These are phyloP conservation scores for Venturiaceae sp. DNA, from an alignment of 2,329 filamentous ascomycete genomes.

Conservation along the genomic window DNA sequence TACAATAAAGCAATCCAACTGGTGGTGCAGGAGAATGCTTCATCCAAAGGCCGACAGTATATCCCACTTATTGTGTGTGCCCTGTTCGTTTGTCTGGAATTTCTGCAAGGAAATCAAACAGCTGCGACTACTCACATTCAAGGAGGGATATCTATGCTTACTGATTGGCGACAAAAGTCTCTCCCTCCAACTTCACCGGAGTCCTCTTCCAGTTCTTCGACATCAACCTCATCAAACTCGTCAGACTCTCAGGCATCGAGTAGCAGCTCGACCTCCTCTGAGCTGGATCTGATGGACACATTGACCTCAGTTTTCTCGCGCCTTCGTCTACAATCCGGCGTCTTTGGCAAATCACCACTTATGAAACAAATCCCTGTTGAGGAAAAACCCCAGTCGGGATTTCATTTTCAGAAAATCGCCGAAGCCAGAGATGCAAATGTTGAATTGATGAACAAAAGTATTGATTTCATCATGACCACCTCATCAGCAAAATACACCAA, in stretches of 20 bases:
- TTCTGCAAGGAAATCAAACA: neutral
- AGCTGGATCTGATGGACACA: neutral
- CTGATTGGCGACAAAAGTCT: neutral
- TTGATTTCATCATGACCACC: neutral
- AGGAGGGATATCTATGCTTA: neutral
- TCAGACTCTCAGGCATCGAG: neutral
- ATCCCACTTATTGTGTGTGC: conserved; percentile 1
- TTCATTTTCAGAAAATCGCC: neutral
- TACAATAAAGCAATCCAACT: conserved; percentile 3
- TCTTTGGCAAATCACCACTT: conserved; percentile 5
- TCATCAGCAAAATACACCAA: neutral
- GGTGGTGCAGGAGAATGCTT: neutral
- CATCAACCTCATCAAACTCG: neutral
- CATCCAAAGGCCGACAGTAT: neutral
- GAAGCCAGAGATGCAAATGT: neutral
- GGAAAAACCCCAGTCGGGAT: neutral
- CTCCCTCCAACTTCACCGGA: neutral
- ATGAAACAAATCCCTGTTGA: neutral
- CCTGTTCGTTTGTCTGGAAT: conserved; percentile 5
- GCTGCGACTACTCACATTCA: conserved; percentile 3
- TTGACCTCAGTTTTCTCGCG: conserved; percentile 1
- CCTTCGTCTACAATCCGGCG: neutral
- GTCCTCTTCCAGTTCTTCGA: neutral
- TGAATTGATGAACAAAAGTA: neutral
- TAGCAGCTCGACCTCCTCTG: neutral